A percentile compares a stretch with the other conserved stretches of the same genome.
These are phyloP conservation scores for Citrus glauca DNA, from an alignment of 345 rosid species.

Conservation along the genomic window DNA sequence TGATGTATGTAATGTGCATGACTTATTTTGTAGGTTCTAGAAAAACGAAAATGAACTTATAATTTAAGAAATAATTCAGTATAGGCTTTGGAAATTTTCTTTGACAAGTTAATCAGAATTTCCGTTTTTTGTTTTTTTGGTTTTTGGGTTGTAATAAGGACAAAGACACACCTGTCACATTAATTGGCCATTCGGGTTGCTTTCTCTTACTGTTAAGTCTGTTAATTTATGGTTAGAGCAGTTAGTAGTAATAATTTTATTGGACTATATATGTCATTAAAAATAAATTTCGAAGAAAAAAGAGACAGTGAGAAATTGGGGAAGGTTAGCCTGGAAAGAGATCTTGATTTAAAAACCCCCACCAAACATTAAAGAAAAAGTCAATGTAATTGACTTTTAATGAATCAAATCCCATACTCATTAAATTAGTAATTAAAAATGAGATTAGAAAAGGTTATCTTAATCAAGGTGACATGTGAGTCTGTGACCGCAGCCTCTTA, in stretches of 20 bases:
- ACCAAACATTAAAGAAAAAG: constrained; percentile 20
- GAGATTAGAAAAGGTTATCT: constrained; percentile 15
- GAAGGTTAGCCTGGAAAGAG: background rate
- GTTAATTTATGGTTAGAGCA: constrained; percentile 30
- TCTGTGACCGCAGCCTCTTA: background rate
- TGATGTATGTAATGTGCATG: no score
- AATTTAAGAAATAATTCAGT: no score
- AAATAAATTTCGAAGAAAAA: background rate
- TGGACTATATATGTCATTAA: background rate
- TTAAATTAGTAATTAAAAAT: constrained; percentile 1
- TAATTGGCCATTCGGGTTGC: background rate
- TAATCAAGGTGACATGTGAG: constrained; percentile 17
- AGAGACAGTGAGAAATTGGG: background rate
- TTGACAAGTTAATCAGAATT: no score
- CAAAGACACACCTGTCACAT: constrained; percentile 13
- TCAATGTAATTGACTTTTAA: constrained; percentile 23
- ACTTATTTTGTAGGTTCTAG: no score
- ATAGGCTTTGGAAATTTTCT: no score
- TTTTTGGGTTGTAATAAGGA: constrained; percentile 6
- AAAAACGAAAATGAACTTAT: no score
- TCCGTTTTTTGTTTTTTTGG: no score
- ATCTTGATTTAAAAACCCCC: background rate
- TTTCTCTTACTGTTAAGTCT: constrained; percentile 11
- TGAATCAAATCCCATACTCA: background rate
- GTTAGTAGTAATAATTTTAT: constrained; percentile 17